Percentiles rank a stretch among this genome's conserved stretches.
Evolutionary conservation across 139 green algal genomes (phyloP).

Genomic region (Trebouxia sp.): DNA sequence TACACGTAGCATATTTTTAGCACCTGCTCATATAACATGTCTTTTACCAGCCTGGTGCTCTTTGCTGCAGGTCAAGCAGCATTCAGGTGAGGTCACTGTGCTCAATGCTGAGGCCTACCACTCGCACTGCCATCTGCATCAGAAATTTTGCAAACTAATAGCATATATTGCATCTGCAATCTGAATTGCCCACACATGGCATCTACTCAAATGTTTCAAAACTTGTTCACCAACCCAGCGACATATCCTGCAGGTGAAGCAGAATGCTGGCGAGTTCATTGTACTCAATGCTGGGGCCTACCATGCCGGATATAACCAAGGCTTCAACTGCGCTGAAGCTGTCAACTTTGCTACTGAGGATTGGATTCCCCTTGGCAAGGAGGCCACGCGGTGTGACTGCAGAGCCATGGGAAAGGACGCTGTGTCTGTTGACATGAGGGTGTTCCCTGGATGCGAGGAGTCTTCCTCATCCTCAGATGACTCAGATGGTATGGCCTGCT

Average conservation of each 20-base stretch:
- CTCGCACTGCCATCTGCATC: no score
- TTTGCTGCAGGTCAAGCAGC: slow-evolving; percentile 52
- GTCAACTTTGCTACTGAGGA: slow-evolving; percentile 74
- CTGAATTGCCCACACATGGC: no score
- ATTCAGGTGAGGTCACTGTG: slow-evolving; percentile 78
- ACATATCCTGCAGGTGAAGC: slow-evolving; percentile 47
- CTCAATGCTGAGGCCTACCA: slow-evolving; percentile 65
- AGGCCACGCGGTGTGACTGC: slow-evolving; percentile 47
- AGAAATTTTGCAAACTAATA: no score
- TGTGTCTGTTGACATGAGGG: slow-evolving; percentile 81
- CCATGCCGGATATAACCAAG: slow-evolving; percentile 72
- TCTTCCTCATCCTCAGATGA: not conserved
- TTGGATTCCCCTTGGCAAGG: slow-evolving; percentile 60
- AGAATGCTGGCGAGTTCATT: slow-evolving; percentile 79
- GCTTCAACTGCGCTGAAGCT: slow-evolving; percentile 82
- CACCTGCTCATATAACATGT: no score
- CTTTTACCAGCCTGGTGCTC: no score
- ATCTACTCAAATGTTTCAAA: no score
- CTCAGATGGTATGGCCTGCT: not conserved
- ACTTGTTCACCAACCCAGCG: not conserved
- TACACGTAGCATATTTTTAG: no score
- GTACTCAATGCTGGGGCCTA: slow-evolving; percentile 75
- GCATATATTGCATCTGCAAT: no score
- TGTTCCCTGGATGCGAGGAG: slow-evolving; percentile 57
- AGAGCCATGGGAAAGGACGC: slow-evolving; percentile 52